Percentiles rank a stretch among this genome's conserved stretches.
Evolutionary conservation across 495 filamentous ascomycete species (phyloP).

Genomic region (Penicillium roqueforti): DNA sequence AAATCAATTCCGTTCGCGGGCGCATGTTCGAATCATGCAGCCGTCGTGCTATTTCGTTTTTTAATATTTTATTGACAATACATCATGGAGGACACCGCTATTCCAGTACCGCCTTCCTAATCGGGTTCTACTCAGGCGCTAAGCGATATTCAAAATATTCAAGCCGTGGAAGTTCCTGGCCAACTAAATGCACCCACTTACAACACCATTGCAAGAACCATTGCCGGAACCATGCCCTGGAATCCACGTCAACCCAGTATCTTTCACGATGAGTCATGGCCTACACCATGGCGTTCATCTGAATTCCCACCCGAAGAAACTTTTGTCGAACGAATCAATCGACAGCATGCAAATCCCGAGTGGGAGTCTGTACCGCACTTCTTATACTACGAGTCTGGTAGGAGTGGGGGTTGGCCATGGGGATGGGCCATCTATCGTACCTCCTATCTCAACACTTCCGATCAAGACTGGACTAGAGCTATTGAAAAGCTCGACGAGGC

Average conservation of each 20-base stretch:
- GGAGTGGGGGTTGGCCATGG: background rate
- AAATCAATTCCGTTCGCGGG: conserved; percentile 11
- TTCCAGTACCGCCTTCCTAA: no score
- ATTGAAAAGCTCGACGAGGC: conserved; percentile 2
- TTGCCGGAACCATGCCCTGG: no score
- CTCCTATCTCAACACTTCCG: background rate
- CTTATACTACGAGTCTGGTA: background rate
- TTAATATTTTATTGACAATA: no score
- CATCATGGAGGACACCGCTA: no score
- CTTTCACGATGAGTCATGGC: conserved; percentile 9
- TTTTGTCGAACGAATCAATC: background rate
- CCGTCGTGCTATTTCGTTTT: no score
- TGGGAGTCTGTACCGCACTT: background rate
- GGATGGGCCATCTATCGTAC: conserved; percentile 1
- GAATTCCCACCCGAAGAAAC: conserved; percentile 7
- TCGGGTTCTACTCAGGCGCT: no score
- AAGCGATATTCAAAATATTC: no score
- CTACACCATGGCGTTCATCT: conserved; percentile 8
- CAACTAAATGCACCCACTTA: no score
- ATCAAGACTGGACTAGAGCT: conserved; percentile 1
- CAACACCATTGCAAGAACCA: no score
- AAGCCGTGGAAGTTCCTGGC: no score
- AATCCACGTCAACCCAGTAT: background rate
- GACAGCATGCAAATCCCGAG: background rate
- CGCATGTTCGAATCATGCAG: conserved; percentile 12